Evolutionary conservation across 2,329 filamentous ascomycete genomes (phyloP).

Genomic region (Aurifilum marmelostoma): DNA sequence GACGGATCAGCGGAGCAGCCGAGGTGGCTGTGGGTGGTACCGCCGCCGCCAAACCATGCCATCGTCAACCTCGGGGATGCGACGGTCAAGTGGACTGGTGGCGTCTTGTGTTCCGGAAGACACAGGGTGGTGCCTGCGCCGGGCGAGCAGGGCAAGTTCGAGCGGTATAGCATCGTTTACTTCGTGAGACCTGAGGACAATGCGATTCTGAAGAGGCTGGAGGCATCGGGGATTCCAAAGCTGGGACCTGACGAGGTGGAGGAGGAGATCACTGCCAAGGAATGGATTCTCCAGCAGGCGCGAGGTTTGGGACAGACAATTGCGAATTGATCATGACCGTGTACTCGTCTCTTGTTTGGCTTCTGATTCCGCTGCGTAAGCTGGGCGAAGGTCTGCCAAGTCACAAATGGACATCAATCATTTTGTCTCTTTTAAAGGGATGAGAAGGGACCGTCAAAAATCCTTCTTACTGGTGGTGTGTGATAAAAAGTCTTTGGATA

Average conservation of each 20-base stretch:
- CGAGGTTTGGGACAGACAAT: constrained; percentile 18
- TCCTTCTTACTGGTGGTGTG: no score
- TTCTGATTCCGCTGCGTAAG: background rate
- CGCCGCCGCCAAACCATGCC: constrained; percentile 37
- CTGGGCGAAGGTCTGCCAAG: background rate
- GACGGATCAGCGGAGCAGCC: constrained; percentile 11
- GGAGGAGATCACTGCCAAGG: constrained; percentile 26
- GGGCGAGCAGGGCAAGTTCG: constrained; percentile 26
- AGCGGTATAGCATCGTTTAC: constrained; percentile 30
- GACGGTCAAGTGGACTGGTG: constrained; percentile 40
- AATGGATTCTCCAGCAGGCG: constrained; percentile 28
- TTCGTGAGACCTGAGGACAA: constrained; percentile 31
- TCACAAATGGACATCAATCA: background rate
- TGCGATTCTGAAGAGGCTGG: constrained; percentile 28
- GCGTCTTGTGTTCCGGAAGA: constrained; percentile 39
- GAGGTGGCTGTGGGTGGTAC: constrained; percentile 41
- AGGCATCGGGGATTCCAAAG: constrained; percentile 27
- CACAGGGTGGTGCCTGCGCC: constrained; percentile 40
- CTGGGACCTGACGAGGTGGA: constrained; percentile 13
- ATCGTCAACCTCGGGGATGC: constrained; percentile 45
- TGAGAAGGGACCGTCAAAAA: no score
- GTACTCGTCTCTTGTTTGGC: background rate
- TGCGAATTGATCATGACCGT: background rate
- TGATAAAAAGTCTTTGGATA: no score
- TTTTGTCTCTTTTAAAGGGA: no score